Conservation (phyloP, 1,284 basidiomycete species). For the Afroboletus lepidellus region DNA sequence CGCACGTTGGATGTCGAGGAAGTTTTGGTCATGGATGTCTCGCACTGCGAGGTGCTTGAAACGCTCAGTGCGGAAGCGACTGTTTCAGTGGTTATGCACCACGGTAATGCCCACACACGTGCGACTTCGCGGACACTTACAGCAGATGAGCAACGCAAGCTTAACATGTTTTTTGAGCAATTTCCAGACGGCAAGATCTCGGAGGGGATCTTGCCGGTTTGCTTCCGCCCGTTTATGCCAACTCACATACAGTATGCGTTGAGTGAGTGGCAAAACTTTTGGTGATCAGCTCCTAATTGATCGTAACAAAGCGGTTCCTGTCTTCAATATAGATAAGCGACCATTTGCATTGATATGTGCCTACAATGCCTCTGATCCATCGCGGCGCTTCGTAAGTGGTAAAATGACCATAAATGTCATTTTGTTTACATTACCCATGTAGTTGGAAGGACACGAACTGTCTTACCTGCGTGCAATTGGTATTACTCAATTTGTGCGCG, state of each 20-base stretch:
- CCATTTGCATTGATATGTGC: constrained; percentile 92
- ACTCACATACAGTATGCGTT: constrained; percentile 81
- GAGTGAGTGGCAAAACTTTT: constrained; percentile 46
- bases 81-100: constrained; percentile 60
- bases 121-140: constrained; percentile 52
- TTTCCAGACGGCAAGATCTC: constrained; percentile 83
- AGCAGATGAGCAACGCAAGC: constrained; percentile 66
- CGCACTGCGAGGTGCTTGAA: constrained; percentile 87
- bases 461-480: constrained; percentile 89
- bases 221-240: constrained; percentile 78
- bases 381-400: constrained; percentile 72
- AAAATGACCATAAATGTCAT: neutral
- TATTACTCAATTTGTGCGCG: constrained; percentile 25
- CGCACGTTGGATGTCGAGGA: constrained; percentile 90
- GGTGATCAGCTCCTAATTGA: constrained; percentile 4
- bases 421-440: constrained; percentile 7
- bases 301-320: constrained; percentile 67
- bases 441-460: constrained; percentile 90
- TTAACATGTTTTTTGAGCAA: constrained; percentile 74
- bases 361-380: constrained; percentile 79
- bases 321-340: constrained; percentile 91
- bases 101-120: constrained; percentile 38
- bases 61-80: constrained; percentile 64
- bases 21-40: constrained; percentile 89
- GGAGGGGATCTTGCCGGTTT: constrained; percentile 77